Base-by-base conservation (phyloP, 1,139 yeast genomes). In the Magnusiomyces sp. region DNA sequence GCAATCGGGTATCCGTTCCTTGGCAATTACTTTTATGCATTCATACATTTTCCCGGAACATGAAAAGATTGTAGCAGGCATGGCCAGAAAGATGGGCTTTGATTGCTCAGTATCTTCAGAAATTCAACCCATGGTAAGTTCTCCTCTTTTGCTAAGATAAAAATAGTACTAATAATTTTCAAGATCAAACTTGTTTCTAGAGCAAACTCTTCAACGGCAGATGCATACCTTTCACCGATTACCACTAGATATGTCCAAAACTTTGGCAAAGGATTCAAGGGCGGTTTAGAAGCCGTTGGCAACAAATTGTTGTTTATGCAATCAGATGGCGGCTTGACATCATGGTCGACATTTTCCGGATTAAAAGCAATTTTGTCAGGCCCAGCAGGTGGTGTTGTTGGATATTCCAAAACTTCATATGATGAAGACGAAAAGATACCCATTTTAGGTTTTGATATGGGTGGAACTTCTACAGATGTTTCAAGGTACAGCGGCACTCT, bases 161-260 rank as follows among this genome's bases (percentile, higher is more conserved):
- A n/a, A n/a, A n/a, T n/a, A n/a, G n/a, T n/a, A n/a, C 41, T 23
- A 36, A 44, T 14, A 27, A 4, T 37, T 29, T 37, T 27, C 7
- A n/a, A 50, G 50, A 81, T 84, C 56, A 83, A 83, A 61, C 74
- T 78, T 40, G 79, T 84, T 29, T 77, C 84, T 13, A 71, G 94
- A 53, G 85, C 88, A 1, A 82, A 82, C 56, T 81, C 89, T 14
- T 74, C 87, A 2, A 77, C 80, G 17, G 88, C 86, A 0, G 92
- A 85, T 66, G 87, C 92, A 1, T 84, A 84, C 61, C 66, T 85
- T 53, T 82, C 90, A 2, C 94, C 94, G 1, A 83, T 80, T 46
- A 80, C 84, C 46, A 72, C 76, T 52, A 72, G 76, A 34, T 84
- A 84, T 61, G 69, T 84, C 42, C 64, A 72, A 34, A 76, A 80